Evolutionary conservation across 768 basidiomycete genomes (phyloP), one percentile per base, ranked within the genome.

Genomic region (Agrocybe chaxingu): DNA sequence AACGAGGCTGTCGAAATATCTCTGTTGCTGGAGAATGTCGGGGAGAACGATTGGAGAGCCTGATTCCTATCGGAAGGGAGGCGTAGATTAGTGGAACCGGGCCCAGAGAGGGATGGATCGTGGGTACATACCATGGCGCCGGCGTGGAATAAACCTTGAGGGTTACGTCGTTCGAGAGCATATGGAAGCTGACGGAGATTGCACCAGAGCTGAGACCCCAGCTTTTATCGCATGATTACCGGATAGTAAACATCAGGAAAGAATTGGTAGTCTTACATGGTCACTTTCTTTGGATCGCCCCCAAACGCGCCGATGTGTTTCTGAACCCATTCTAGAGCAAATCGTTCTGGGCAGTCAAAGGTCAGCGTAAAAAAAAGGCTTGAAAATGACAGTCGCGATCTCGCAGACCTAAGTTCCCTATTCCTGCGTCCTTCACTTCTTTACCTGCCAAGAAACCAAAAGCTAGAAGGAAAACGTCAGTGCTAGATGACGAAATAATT

Each of bases 291-390:
- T 1, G 73, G 70, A 56, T 84, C 77, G 8, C 82, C 82, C 3
- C 81, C 81, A 47, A 82, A 84, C 0, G 68, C 59, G 34, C 57
- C 54, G 48, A 82, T 79, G 57, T 83, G 67, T 44, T 75, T 64
- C 48, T 81, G 75, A 1, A 82, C 71, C 82, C 81, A 84, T 51
- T 72, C 58, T 9, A 84, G 57, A 2, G 76, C 80, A 16, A 73
- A 66, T 19, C 71, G 65, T 54, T 74, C 72, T 81, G 37, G 19
- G 24, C 24, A 24, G 24, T 1, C 3, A 24, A 24, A 30, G 34
- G 13, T 11, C 2, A 46, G 8, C 6, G 34, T 9, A 18, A 13
- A 38, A 24, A 16, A 31, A 0, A 34, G 32, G 56, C 6, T 36
- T 47, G 4, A 37, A 29, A 37, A 13, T 11, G 11, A 33, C 12